These are phyloP conservation scores for Alternaria solani DNA, from an alignment of 2,329 filamentous ascomycete genomes.

Conservation along the genomic window DNA sequence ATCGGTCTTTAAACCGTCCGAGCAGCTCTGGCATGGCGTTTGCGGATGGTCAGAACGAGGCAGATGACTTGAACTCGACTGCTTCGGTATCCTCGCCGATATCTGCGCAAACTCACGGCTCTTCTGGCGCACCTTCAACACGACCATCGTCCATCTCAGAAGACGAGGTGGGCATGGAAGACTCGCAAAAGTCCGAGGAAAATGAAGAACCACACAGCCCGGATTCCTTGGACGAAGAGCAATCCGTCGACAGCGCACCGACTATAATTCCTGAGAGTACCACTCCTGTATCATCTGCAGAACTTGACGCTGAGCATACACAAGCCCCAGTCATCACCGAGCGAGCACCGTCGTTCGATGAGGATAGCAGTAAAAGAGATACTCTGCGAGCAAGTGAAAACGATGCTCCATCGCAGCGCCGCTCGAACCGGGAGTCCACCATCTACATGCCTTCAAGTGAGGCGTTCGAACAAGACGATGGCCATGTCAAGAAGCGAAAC, in stretches of 20 bases:
- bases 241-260: conserved; percentile 46
- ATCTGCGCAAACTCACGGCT: conserved; percentile 50
- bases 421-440: conserved; percentile 45
- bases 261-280: conserved; percentile 45
- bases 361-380: conserved; percentile 21
- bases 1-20: conserved; percentile 15
- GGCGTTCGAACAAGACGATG: conserved; percentile 22
- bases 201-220: conserved; percentile 21
- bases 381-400: conserved; percentile 26
- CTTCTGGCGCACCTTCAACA: conserved; percentile 49
- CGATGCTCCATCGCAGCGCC: conserved; percentile 26
- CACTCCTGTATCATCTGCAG: conserved; percentile 35
- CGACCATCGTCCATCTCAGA: conserved; percentile 52
- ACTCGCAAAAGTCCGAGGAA: conserved; percentile 26
- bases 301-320: conserved; percentile 22
- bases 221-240: conserved; percentile 37
- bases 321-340: conserved; percentile 12
- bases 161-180: conserved; percentile 38
- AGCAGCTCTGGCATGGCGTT: conserved; percentile 65
- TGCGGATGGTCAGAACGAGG: conserved; percentile 49
- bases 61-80: conserved; percentile 47
- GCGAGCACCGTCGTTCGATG: conserved; percentile 20
- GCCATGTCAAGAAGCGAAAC: conserved; percentile 32
- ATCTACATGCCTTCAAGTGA: conserved; percentile 38
- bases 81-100: conserved; percentile 49